Evolutionary conservation across 495 filamentous ascomycete genomes (phyloP), one percentile per base, ranked within the genome.

Genomic region (Trichoderma reesei): DNA sequence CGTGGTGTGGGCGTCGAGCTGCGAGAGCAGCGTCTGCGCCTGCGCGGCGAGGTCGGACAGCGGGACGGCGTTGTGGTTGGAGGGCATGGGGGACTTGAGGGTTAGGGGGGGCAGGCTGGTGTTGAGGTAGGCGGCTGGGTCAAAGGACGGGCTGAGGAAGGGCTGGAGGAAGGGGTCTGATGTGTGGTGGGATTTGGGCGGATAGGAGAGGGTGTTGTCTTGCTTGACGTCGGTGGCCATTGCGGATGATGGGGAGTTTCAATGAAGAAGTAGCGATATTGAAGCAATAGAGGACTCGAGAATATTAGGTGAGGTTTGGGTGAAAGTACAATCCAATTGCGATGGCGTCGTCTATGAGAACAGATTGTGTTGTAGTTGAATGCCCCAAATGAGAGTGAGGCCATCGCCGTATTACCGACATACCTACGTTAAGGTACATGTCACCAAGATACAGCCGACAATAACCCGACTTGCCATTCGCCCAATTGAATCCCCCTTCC

Each of bases 1-100:
- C 16, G 89, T 86, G 14, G 90, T 94, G 72, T 96, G 91, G 11
- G 92, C 88, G 68, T 88, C 91, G 67, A 97, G 85, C 65, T 93
- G 87, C 3, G 92, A 89, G 63, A 97, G 84, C 38, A 92, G 79
- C 2, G 88, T 85, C 70, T 97, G 92, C 46, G 92, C 88, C 70
- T 91, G 90, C 2, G 87, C 77, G 13, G 90, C 90, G 59, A 96
- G 78, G 63, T 93, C 87, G 44, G 88, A 80, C 16, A 90, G 82
- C 16, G 66, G 16, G 34, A 68, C 61, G 10, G 67, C 46, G 66
- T 68, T 72, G 64, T 67, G 81, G 34, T 86, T 81, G 7, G 51
- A 56, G 51, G 31, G 20, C 20, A 34, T 31, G 4, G 51, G 31
- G 9, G 20, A 56, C 34, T 56, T 56, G 9, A 33, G 51, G 2